Conservation (phyloP, 371 early-diverging fungal species). For the Mucor saturninus region DNA sequence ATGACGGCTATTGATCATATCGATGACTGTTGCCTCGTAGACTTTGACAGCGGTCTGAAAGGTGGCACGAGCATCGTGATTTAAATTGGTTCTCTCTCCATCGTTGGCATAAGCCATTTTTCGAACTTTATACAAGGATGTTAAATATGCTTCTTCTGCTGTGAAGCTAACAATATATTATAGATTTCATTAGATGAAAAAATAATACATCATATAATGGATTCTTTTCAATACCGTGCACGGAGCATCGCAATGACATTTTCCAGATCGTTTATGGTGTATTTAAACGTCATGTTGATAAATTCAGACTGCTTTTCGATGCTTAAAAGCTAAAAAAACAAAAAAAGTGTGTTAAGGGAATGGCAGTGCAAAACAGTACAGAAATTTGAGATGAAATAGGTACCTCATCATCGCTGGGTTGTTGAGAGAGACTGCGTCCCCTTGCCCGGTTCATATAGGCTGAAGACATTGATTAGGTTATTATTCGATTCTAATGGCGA, state of each 20-base stretch:
- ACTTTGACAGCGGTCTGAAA: slow-evolving; percentile 37
- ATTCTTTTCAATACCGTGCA: slow-evolving; percentile 35
- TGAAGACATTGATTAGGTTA: slow-evolving; percentile 8
- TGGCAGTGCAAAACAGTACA: neutral
- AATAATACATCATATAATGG: neutral
- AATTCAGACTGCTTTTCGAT: slow-evolving; percentile 48
- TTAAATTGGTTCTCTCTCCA: slow-evolving; percentile 12
- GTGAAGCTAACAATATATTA: slow-evolving; percentile 7
- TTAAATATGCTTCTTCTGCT: slow-evolving; percentile 50
- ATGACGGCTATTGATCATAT: slow-evolving; percentile 30
- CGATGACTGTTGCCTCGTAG: slow-evolving; percentile 38
- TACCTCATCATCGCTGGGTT: slow-evolving; percentile 22
- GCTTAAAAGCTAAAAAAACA: neutral
- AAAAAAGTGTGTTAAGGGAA: neutral
- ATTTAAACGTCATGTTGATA: slow-evolving; percentile 45
- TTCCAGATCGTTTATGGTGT: slow-evolving; percentile 48
- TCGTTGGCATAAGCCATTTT: slow-evolving; percentile 27
- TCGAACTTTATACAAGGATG: slow-evolving; percentile 35
- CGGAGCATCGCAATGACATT: slow-evolving; percentile 38
- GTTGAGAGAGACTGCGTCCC: slow-evolving; percentile 19
- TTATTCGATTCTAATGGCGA: neutral
- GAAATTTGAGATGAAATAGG: neutral
- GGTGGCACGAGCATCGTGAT: slow-evolving; percentile 4
- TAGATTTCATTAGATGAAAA: neutral
- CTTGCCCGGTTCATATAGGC: slow-evolving; percentile 18